Percentiles rank a stretch among this genome's conserved stretches.
These are phyloP conservation scores for Dothideomycetidae sp. DNA, from an alignment of 2,329 filamentous ascomycete species.

Conservation along the genomic window DNA sequence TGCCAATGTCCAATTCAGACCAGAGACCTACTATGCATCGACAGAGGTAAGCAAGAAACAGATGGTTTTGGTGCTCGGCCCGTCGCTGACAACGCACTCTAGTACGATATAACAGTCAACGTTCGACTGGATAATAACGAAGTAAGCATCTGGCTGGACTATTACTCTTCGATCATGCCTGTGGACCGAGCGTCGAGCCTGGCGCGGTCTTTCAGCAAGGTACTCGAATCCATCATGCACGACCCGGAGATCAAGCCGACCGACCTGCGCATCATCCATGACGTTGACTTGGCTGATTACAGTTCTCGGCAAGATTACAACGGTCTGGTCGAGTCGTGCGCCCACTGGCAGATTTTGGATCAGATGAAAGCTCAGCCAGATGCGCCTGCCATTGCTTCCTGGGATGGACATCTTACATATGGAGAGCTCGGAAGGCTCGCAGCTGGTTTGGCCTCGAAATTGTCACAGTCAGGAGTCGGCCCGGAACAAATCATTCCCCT, in stretches of 20 bases:
- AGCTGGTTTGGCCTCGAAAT: conserved; percentile 2
- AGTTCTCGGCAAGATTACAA: conserved; percentile 1
- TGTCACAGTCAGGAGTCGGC: background rate
- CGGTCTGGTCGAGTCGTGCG: background rate
- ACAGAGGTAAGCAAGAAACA: background rate
- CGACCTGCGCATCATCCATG: background rate
- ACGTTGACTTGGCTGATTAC: background rate
- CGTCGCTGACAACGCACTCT: too few species aligned
- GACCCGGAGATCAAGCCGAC: background rate
- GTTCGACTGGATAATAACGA: background rate
- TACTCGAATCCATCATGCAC: background rate
- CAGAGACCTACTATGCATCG: background rate
- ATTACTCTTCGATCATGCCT: background rate
- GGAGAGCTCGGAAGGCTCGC: conserved; percentile 3
- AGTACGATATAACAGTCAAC: background rate
- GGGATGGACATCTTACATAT: conserved; percentile 4
- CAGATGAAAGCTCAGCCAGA: conserved; percentile 1
- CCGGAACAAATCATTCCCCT: conserved; percentile 18
- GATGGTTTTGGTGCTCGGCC: too few species aligned
- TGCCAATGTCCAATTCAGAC: background rate
- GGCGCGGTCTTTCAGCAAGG: conserved; percentile 1
- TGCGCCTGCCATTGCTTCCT: conserved; percentile 2
- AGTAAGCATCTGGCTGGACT: background rate
- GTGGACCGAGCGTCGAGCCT: background rate
- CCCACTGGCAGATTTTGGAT: conserved; percentile 3